Percentiles rank a stretch among this genome's conserved stretches.
phyloP scores from a whole-genome alignment of 352 stramenopile genomes.

The Pythium dissotocum region DNA sequence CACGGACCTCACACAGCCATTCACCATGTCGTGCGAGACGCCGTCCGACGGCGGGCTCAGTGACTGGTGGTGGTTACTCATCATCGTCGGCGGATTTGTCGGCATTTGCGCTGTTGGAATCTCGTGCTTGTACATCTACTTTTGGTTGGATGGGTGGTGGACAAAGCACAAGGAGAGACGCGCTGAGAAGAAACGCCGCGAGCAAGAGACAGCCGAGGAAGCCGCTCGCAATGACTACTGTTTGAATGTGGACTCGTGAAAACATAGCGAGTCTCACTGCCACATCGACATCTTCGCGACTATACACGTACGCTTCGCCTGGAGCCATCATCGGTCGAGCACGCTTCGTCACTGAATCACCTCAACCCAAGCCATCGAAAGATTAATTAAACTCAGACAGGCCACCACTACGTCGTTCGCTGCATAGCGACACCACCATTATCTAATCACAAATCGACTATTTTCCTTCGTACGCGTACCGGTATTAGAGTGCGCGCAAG shows the following conservation, averaged over 20 bases:
- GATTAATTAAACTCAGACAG: too few species aligned
- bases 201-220: background rate
- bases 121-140: background rate
- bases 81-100: background rate
- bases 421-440: too few species aligned
- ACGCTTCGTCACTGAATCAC: too few species aligned
- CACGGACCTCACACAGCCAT: background rate
- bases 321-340: too few species aligned
- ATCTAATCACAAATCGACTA: too few species aligned
- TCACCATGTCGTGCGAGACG: background rate
- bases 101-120: background rate
- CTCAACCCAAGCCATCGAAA: too few species aligned
- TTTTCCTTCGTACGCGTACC: too few species aligned
- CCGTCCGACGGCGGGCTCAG: background rate
- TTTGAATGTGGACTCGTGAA: background rate
- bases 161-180: background rate
- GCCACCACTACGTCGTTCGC: too few species aligned
- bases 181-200: background rate
- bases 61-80: background rate
- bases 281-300: too few species aligned
- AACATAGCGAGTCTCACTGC: too few species aligned
- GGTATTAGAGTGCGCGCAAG: too few species aligned
- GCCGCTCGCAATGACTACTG: constrained; percentile 1
- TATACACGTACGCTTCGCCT: too few species aligned
- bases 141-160: background rate